A percentile compares a stretch with the other conserved stretches of the same genome.
Evolutionary conservation across 495 filamentous ascomycete species (phyloP).

Genomic region (Massariosphaeria phaeospora): DNA sequence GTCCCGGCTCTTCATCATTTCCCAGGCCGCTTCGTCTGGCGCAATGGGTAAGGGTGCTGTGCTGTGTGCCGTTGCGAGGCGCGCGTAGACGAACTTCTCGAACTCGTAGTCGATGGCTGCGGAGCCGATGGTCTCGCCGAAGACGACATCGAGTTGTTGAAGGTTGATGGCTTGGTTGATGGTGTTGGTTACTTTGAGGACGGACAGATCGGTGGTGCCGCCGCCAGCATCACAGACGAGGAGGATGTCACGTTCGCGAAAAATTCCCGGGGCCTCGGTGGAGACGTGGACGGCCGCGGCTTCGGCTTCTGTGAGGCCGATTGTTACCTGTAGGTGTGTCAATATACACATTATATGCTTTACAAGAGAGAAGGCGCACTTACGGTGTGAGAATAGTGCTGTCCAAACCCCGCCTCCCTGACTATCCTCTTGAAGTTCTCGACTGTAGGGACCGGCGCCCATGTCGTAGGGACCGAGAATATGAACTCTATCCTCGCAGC

Average conservation of each 20-base stretch:
- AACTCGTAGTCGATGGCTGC: constrained; percentile 36
- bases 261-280: constrained; percentile 39
- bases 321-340: no score
- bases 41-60: constrained; percentile 16
- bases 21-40: constrained; percentile 34
- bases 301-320: constrained; percentile 66
- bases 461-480: constrained; percentile 65
- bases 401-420: constrained; percentile 49
- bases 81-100: constrained; percentile 29
- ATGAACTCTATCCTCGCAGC: constrained; percentile 55
- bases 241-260: constrained; percentile 45
- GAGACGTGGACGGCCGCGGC: constrained; percentile 58
- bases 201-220: constrained; percentile 46
- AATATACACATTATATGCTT: no score
- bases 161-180: constrained; percentile 35
- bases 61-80: constrained; percentile 26
- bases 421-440: constrained; percentile 53
- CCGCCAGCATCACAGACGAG: constrained; percentile 55
- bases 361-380: no score
- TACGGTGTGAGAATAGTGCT: constrained; percentile 45
- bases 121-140: constrained; percentile 36
- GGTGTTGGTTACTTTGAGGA: constrained; percentile 32
- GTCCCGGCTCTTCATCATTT: constrained; percentile 37
- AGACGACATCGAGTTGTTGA: constrained; percentile 44
- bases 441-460: constrained; percentile 55